Percentiles rank a stretch among this genome's conserved stretches.
Conservation (phyloP, 1,284 basidiomycete genomes). For the Ustilago bromivora region DNA sequence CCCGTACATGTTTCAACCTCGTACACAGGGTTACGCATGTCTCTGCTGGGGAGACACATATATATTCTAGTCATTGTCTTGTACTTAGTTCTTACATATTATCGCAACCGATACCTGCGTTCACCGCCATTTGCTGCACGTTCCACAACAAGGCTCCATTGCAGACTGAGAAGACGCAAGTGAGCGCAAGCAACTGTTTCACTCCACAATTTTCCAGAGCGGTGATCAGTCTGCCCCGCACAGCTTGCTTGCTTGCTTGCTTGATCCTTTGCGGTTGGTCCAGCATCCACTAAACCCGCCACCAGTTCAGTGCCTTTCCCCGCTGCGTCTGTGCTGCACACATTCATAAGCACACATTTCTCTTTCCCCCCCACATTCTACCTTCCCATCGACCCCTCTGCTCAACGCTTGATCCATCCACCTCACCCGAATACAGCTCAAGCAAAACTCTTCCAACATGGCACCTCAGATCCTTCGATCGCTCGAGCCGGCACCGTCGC, state of each 20-base stretch:
- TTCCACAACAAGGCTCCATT: not conserved
- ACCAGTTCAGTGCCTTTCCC: not conserved
- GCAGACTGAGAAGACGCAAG: not conserved
- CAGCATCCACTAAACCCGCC: not conserved
- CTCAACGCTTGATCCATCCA: not conserved
- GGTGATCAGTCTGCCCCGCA: not conserved
- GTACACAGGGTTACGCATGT: too few species aligned
- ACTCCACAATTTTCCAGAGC: not conserved
- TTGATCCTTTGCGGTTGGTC: not conserved
- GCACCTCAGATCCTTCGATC: slow-evolving; percentile 56
- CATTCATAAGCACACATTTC: not conserved
- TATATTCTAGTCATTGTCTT: too few species aligned
- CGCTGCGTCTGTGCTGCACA: not conserved
- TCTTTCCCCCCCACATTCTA: not conserved
- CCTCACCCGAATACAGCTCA: not conserved
- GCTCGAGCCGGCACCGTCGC: slow-evolving; percentile 32
- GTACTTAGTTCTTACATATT: too few species aligned
- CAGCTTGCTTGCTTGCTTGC: too few species aligned
- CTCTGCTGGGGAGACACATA: too few species aligned
- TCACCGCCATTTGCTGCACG: too few species aligned
- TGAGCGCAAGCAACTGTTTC: too few species aligned
- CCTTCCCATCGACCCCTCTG: not conserved
- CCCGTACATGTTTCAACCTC: too few species aligned
- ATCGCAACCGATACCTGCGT: too few species aligned
- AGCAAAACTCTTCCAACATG: slow-evolving; percentile 19